phyloP scores from a whole-genome alignment of 1,284 basidiomycete genomes.

The Microbotryomycetes sp. region DNA sequence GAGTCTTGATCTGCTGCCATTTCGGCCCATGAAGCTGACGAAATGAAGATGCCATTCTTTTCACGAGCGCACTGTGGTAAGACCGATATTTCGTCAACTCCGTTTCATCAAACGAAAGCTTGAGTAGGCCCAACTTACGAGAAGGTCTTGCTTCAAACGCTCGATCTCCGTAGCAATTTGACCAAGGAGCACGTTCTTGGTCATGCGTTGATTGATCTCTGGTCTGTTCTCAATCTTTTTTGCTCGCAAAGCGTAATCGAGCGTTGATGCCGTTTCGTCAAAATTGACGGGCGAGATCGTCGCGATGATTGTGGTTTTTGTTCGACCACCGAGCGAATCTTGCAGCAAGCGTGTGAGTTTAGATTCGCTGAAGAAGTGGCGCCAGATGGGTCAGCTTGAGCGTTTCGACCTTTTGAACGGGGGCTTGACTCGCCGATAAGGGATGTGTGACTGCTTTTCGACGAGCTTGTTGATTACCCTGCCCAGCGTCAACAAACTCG shows the following conservation, averaged over 20 bases:
- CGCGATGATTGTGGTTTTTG: constrained; percentile 97
- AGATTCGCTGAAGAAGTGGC: constrained; percentile 45
- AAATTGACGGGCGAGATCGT: constrained; percentile 91
- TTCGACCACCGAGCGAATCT: constrained; percentile 96
- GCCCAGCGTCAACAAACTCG: constrained; percentile 90
- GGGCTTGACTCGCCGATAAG: constrained; percentile 64
- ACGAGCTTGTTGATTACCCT: constrained; percentile 96
- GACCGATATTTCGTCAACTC: not conserved
- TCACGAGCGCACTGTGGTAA: constrained; percentile 68
- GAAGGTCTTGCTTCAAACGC: constrained; percentile 80
- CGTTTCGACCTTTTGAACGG: not conserved
- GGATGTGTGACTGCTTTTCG: constrained; percentile 68
- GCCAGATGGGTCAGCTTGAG: not conserved
- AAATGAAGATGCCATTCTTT: constrained; percentile 90
- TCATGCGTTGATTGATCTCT: constrained; percentile 90
- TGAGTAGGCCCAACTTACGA: constrained; percentile 40
- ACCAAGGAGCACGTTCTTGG: constrained; percentile 82
- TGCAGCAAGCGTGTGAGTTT: constrained; percentile 95
- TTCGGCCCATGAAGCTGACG: constrained; percentile 79
- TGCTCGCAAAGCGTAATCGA: constrained; percentile 93
- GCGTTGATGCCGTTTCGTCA: constrained; percentile 95
- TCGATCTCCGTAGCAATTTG: constrained; percentile 96
- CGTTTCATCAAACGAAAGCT: not conserved
- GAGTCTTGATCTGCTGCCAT: constrained; percentile 70
- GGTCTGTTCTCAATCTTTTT: constrained; percentile 95